Evolutionary conservation across 2,329 filamentous ascomycete genomes (phyloP), one percentile per base, ranked within the genome.

Genomic region (Elsinoe necatrix): DNA sequence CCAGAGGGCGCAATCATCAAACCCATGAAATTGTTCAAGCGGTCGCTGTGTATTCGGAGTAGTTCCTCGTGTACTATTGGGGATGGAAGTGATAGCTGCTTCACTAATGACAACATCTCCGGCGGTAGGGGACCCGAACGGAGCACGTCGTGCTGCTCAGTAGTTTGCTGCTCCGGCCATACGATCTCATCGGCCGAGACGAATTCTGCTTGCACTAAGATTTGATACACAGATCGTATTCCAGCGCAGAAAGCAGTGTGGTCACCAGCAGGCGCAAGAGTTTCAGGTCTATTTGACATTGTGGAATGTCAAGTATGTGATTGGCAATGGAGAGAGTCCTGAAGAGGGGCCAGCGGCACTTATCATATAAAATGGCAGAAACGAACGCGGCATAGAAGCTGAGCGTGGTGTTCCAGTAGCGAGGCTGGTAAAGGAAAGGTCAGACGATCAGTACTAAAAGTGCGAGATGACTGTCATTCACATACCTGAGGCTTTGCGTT

Each of bases 121-220:
- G 43, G 43, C 23, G 43, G 43, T 48, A 48, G 43, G n/a, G 43
- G 43, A 48, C 43, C 43, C 23, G 43, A 48, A 48, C 25, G 43
- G 43, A 48, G 43, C 43, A 48, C n/a, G 43, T 48, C 43, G 23
- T 48, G 43, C 23, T 48, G 43, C 43, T 48, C 43, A 29, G 43
- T 18, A 29, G 43, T 48, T 29, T 48, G 43, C 43, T 48, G 43
- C 23, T 48, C 43, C 23, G 43, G 43, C 43, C 43, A 48, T 48
- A 48, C 23, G n/a, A 48, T 48, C 43, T 48, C 43, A 29, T 48
- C 43, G 23, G 43, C 43, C 23, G 43, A 48, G 43, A 48, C 23
- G 27, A 48, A 48, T 48, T 23, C 43, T 48, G 43, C 43, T 48
- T 48, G 43, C 43, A 48, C 23, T 29, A 48, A 29, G 43, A 48